Evolutionary conservation across 768 basidiomycete species (phyloP).

Genomic region (Sutorius australiensis): DNA sequence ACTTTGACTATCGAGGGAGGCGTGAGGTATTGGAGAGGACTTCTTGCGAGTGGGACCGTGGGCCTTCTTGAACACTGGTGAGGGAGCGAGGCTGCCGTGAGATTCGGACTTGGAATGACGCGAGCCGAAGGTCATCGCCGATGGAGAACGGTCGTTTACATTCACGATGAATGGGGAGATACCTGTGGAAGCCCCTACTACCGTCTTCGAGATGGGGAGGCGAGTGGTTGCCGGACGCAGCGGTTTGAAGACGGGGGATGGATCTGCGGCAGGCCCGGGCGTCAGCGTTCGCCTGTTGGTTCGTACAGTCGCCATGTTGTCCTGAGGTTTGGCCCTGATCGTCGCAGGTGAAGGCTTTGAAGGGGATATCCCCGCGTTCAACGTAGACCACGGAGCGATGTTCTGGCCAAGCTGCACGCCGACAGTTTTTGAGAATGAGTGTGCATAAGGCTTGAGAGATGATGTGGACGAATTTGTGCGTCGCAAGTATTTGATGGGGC

Average conservation of each 20-base stretch:
- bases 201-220: conserved; percentile 12
- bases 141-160: conserved; percentile 24
- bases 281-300: conserved; percentile 54
- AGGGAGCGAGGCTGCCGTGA: conserved; percentile 18
- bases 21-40: conserved; percentile 22
- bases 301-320: conserved; percentile 19
- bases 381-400: conserved; percentile 60
- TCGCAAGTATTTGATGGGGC: conserved; percentile 36
- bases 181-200: conserved; percentile 25
- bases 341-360: conserved; percentile 30
- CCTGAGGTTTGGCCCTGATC: conserved; percentile 23
- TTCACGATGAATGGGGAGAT: conserved; percentile 25
- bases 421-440: conserved; percentile 23
- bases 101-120: conserved; percentile 31
- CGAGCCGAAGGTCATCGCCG: conserved; percentile 37
- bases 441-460: conserved; percentile 51
- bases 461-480: conserved; percentile 40
- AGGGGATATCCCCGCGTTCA: conserved; percentile 39
- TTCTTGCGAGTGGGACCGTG: conserved; percentile 20
- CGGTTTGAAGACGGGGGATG: conserved; percentile 56
- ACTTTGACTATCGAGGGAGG: conserved; percentile 18
- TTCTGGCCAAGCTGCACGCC: conserved; percentile 44
- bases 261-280: conserved; percentile 56
- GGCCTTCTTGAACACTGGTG: conserved; percentile 36
- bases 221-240: conserved; percentile 46